Evolutionary conservation across 2,329 filamentous ascomycete species (phyloP).

Genomic region (Colletotrichum cordylinicola): DNA sequence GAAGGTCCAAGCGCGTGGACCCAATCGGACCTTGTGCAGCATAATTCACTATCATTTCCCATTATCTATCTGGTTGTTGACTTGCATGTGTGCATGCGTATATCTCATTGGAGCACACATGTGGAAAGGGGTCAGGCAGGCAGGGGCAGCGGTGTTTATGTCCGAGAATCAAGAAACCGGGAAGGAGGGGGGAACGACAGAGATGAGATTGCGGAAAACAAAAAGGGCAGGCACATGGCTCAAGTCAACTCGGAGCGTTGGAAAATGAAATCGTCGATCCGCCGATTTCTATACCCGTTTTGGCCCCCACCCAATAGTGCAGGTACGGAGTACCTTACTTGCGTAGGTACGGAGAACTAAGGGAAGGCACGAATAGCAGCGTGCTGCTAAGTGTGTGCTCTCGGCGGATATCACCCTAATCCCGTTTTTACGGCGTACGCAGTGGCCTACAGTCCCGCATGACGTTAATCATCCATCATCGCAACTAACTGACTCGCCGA

Average conservation of each 20-base stretch:
- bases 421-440: neutral
- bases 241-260: neutral
- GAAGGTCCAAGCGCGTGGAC: neutral
- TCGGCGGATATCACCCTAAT: neutral
- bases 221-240: neutral
- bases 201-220: neutral
- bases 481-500: slow-evolving; percentile 3
- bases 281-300: neutral
- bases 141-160: neutral
- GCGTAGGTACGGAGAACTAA: too few relatives aligned
- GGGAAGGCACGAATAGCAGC: neutral
- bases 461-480: neutral
- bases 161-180: neutral
- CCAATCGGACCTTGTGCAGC: neutral
- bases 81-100: neutral
- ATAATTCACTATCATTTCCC: neutral
- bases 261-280: neutral
- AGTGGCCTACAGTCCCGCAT: neutral
- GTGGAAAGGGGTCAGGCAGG: neutral
- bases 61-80: neutral
- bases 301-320: slow-evolving; percentile 5
- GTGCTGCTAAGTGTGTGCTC: neutral
- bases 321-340: neutral
- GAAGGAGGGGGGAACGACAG: neutral
- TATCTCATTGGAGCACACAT: neutral